A percentile compares a stretch with the other conserved stretches of the same genome.
These are phyloP conservation scores for Escovopsis sp. DNA, from an alignment of 2,329 filamentous ascomycete species.

Conservation along the genomic window DNA sequence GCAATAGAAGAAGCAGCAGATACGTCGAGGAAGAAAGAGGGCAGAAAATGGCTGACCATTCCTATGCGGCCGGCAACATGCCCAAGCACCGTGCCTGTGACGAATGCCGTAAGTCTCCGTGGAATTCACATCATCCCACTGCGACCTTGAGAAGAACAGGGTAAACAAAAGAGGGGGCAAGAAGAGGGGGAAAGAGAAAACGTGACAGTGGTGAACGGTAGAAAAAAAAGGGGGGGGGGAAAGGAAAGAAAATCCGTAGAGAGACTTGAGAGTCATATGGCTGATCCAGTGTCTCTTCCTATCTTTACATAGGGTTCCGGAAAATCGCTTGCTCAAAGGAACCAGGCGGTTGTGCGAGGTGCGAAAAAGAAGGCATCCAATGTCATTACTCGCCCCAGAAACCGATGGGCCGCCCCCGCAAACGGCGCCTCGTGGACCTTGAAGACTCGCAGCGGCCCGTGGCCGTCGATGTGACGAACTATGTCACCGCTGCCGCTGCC, in stretches of 20 bases:
- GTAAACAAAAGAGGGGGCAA: too few species aligned
- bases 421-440: conserved; percentile 29
- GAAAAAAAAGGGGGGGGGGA: too few species aligned
- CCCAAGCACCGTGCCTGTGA: conserved; percentile 47
- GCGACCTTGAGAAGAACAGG: not conserved
- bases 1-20: too few species aligned
- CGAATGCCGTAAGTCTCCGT: conserved; percentile 42
- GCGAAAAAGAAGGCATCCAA: conserved; percentile 37
- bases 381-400: conserved; percentile 53
- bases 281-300: not conserved
- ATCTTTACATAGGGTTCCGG: conserved; percentile 32
- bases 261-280: conserved; percentile 10
- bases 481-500: not conserved
- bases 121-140: not conserved
- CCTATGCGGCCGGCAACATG: conserved; percentile 7
- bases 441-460: conserved; percentile 11
- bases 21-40: too few species aligned
- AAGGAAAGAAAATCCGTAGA: not conserved
- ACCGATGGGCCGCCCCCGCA: conserved; percentile 50
- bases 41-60: too few species aligned
- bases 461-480: too few species aligned
- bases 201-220: too few species aligned
- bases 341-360: conserved; percentile 42
- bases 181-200: too few species aligned
- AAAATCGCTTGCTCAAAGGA: conserved; percentile 55